Base-by-base conservation (phyloP, 352 stramenopile species). In the Phytophthora capsici region DNA sequence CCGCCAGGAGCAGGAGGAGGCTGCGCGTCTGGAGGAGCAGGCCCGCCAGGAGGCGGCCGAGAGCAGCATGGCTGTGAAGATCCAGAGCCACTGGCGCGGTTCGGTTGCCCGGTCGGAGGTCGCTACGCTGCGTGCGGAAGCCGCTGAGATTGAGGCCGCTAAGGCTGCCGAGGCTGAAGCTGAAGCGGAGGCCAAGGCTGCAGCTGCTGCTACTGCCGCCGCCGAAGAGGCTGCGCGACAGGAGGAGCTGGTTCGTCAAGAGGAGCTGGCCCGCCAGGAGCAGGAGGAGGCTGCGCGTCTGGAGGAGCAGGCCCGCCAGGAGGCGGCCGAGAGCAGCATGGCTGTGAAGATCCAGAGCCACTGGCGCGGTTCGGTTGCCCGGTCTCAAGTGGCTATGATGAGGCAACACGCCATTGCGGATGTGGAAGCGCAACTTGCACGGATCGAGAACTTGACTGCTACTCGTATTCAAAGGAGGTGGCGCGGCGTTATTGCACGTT, bases 401-500 rank as follows among this genome's bases (percentile, higher is more conserved):
- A 44, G 54, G 7, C 25, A 25, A 5, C 8, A 73, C 17, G 72
- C 63, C 1, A 73, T 74, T 36, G 49, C 64, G 10, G 58, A 74
- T 28, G 59, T 71, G 3, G 26, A 68, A 19, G 49, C 45, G 4
- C 67, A 67, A 7, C 46, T 71, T 23, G 36, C 51, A n/a, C 30
- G 58, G 6, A 71, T 79, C 19, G 58, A 74, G 25, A 66, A 74
- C 36, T 13, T 59, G 9, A 83, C 75, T 41, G 77, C 73, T 0
- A 16, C 52, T 1, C 34, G 20, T 17, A 74, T 85, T 38, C 77
- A 85, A 44, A 53, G 63, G 10, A 36, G n/a, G 16, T 85, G 77
- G 77, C 73, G 77, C 22, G 45, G 71, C 23, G 25, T 57, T 9
- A 14, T 57, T 13, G 57, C 48, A 14, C 40, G 57, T 2, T 52